These are phyloP conservation scores for Borealophlyctis nickersoniae DNA, from an alignment of 192 early-diverging fungal genomes.

Conservation along the genomic window DNA sequence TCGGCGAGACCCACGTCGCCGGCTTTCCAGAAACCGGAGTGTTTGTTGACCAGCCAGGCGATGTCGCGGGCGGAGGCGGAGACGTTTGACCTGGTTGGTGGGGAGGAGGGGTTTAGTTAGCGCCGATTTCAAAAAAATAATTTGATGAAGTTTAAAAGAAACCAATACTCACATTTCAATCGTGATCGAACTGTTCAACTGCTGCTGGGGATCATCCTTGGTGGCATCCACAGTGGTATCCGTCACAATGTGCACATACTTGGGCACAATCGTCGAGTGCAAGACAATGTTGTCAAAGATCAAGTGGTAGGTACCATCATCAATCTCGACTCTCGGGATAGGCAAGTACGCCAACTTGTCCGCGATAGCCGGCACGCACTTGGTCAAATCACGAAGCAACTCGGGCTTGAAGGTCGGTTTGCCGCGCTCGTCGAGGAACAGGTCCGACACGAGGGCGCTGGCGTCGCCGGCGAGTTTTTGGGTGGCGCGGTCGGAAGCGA, in stretches of 20 bases:
- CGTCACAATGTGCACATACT: constrained; percentile 27
- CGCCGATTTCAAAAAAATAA: constrained; percentile 12
- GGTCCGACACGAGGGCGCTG: constrained; percentile 30
- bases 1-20: constrained; percentile 34
- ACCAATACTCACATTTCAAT: constrained; percentile 15
- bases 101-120: neutral
- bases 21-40: constrained; percentile 29
- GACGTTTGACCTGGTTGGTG: neutral
- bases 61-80: constrained; percentile 20
- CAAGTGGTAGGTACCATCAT: constrained; percentile 35
- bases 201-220: constrained; percentile 15
- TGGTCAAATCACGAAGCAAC: constrained; percentile 45
- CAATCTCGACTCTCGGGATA: constrained; percentile 45
- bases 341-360: constrained; percentile 47
- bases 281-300: constrained; percentile 39
- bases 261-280: constrained; percentile 34
- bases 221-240: constrained; percentile 31
- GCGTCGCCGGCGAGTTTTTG: constrained; percentile 31
- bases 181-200: constrained; percentile 21
- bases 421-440: constrained; percentile 50
- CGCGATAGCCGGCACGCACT: constrained; percentile 41
- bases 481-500: constrained; percentile 38
- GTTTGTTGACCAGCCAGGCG: constrained; percentile 34
- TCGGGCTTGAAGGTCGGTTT: constrained; percentile 51
- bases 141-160: neutral